Conservation (phyloP, 257 asterid genomes). For the Dorcoceras hygrometricum region DNA sequence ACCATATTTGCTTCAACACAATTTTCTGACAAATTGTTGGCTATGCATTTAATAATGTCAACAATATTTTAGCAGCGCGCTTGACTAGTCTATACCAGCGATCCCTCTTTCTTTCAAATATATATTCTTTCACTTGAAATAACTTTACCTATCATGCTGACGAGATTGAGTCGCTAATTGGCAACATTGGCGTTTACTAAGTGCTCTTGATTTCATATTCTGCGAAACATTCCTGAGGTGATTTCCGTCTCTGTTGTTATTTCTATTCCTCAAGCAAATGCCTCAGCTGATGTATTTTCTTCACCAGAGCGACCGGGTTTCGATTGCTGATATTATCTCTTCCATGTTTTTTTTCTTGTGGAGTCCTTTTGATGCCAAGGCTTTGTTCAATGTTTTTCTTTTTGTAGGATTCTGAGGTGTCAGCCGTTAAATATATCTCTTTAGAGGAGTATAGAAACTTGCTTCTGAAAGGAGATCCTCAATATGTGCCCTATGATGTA, state of each 20-base stretch:
- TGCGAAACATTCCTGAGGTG: background rate
- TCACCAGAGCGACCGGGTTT: background rate
- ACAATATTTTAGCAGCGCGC: background rate
- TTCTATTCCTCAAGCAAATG: no score
- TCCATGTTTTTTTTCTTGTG: conserved; percentile 19
- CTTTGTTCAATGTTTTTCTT: conserved; percentile 25
- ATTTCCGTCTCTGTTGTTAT: no score
- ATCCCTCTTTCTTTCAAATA: conserved; percentile 10
- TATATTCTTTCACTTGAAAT: background rate
- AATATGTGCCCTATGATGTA: conserved; percentile 77
- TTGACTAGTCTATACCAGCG: background rate
- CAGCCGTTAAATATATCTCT: conserved; percentile 84
- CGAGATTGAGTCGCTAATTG: background rate
- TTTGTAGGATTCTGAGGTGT: conserved; percentile 94
- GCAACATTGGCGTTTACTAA: background rate
- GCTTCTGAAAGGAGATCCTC: conserved; percentile 74
- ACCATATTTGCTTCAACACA: no score
- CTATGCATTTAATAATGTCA: no score
- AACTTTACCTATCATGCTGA: background rate
- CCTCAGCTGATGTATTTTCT: no score
- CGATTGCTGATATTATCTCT: conserved; percentile 13
- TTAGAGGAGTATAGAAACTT: conserved; percentile 67
- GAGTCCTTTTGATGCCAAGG: conserved; percentile 7
- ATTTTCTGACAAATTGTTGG: no score
- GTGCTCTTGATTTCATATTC: background rate